Evolutionary conservation across 345 rosid genomes (phyloP).

Genomic region (Jatropha curcas): DNA sequence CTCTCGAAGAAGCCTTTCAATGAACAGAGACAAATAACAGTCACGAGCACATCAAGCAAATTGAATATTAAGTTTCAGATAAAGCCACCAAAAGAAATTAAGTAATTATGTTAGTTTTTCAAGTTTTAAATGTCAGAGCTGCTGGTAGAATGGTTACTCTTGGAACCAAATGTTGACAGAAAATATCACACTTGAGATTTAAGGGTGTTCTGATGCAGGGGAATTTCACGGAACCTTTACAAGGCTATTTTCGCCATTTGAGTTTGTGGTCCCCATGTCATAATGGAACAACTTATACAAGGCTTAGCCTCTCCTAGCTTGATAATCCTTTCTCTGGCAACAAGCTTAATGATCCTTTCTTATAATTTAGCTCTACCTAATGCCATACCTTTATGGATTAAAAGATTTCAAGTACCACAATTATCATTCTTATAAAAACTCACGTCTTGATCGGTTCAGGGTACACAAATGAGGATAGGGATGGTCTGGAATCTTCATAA

Average conservation of each 20-base stretch:
- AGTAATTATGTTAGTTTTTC: background rate
- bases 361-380: too few species aligned
- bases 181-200: background rate
- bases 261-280: background rate
- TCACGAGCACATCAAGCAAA: background rate
- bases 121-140: background rate
- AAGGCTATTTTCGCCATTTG: too few species aligned
- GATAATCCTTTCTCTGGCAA: too few species aligned
- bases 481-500: conserved; percentile 56
- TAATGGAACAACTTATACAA: background rate
- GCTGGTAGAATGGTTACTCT: background rate
- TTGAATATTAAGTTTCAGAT: background rate
- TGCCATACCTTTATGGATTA: background rate
- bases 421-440: conserved; percentile 23
- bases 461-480: conserved; percentile 45
- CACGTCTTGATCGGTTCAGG: conserved; percentile 54
- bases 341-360: too few species aligned
- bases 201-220: background rate
- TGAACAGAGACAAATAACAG: conserved; percentile 1
- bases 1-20: conserved; percentile 55
- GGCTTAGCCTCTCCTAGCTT: background rate
- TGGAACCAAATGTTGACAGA: background rate
- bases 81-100: background rate
- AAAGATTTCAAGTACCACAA: background rate
- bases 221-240: too few species aligned